These are phyloP conservation scores for Fusarium mangiferae DNA, from an alignment of 2,329 filamentous ascomycete species.

Conservation along the genomic window DNA sequence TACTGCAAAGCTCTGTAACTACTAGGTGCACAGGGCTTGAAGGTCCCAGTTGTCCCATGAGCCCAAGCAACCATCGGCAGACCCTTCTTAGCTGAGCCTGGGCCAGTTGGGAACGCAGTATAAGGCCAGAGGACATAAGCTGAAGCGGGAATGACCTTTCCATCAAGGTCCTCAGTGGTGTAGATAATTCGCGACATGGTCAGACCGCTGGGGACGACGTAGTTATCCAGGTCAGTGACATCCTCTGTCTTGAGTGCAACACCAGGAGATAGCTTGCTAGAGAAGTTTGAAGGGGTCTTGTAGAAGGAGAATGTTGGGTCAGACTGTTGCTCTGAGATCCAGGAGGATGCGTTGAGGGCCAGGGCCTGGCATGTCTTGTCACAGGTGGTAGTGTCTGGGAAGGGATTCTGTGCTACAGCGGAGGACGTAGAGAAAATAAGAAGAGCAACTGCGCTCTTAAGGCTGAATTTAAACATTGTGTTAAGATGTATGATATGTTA, in stretches of 20 bases:
- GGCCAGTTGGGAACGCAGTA: not conserved
- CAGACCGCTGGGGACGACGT: conserved; percentile 17
- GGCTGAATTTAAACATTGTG: not conserved
- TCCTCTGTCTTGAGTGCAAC: conserved; percentile 1
- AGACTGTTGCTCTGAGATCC: conserved; percentile 3
- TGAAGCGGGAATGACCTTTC: conserved; percentile 14
- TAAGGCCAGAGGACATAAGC: conserved; percentile 9
- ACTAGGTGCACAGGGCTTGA: conserved; percentile 24
- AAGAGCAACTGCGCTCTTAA: not conserved
- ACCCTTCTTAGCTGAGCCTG: not conserved
- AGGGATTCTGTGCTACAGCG: not conserved
- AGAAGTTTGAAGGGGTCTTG: not conserved
- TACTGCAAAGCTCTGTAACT: conserved; percentile 28
- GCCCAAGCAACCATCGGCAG: conserved; percentile 2
- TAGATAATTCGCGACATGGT: conserved; percentile 31
- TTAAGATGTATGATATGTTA: not conserved
- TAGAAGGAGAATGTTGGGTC: conserved; percentile 5
- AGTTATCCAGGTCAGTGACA: conserved; percentile 11
- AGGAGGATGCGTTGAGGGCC: not conserved
- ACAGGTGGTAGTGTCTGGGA: conserved; percentile 11
- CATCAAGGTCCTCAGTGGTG: conserved; percentile 19
- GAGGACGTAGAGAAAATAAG: not conserved
- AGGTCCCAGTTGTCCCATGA: conserved; percentile 15
- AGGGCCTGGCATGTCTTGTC: not conserved
- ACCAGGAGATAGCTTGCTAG: not conserved